Base-by-base conservation (phyloP, 192 early-diverging fungal species). In the Coemansia sp. region DNA sequence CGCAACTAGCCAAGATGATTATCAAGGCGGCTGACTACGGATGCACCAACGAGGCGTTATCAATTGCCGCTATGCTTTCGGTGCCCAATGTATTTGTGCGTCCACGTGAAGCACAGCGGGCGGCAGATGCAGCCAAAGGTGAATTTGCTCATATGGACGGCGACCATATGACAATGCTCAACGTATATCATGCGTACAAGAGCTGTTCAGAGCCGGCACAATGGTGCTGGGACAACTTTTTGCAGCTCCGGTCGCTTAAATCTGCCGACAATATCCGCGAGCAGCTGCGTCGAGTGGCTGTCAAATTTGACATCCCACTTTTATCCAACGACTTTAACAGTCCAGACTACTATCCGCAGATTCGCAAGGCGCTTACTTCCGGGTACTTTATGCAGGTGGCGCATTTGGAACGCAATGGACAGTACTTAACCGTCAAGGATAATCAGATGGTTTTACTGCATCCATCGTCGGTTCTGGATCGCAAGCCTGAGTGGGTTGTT, bases 341-440 rank as follows among this genome's bases (percentile, higher is more conserved):
- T 55, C 67, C 76, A 40, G 62, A 68, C 6, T 97, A 93, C 50
- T 96, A 93, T 67, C 80, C 76, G 8, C 92, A 92, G 52, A 96
- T 99, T 55, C 84, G 94, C 45, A 87, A 85, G 67, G 93, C 96
- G 12, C 70, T 99, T 48, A 81, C 86, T 0, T 79, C 94, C 19
- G 97, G 97, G 26, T 98, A 90, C 81, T 99, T 96, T 78, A 99
- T 98, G 97, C 94, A 97, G 70, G 94, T 95, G 6, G 97, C 92
- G 3, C 93, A 98, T 74, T 70, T 90, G 54, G 94, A 96, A 58
- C 81, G 87, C 41, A 92, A 91, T 1, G 85, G 87, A 13, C 84
- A 87, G 56, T 99, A 98, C 68, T 59, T 94, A 56, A 98, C 95
- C 0, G 85, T 87, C 56, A 99, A 97, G 82, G 97, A 99, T 72